A percentile compares a stretch with the other conserved stretches of the same genome.
phyloP scores from a whole-genome alignment of 2,329 filamentous ascomycete species.

The Botrytis pseudocinerea region DNA sequence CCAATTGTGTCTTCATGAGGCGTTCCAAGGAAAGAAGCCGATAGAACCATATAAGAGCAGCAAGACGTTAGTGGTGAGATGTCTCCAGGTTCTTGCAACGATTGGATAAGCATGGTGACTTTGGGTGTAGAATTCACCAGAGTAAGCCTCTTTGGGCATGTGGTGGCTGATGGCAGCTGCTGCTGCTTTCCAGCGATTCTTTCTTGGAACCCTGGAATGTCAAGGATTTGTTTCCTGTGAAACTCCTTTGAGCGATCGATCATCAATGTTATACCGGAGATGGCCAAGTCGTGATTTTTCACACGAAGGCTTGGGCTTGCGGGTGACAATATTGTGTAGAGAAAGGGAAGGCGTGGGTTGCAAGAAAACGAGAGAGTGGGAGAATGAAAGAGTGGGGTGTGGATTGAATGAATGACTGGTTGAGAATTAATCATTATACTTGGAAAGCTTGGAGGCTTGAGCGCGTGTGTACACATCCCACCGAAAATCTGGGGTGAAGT shows the following conservation, averaged over 20 bases:
- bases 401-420: background rate
- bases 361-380: background rate
- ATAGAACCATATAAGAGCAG: constrained; percentile 10
- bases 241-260: constrained; percentile 12
- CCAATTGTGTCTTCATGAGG: constrained; percentile 1
- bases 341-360: background rate
- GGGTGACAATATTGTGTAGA: background rate
- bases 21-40: background rate
- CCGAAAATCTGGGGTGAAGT: background rate
- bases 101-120: background rate
- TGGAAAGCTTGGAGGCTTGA: background rate
- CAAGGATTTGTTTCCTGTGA: background rate
- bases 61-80: constrained; percentile 3
- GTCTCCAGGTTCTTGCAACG: background rate
- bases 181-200: constrained; percentile 10
- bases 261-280: background rate
- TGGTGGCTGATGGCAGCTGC: background rate
- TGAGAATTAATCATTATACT: background rate
- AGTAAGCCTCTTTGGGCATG: background rate
- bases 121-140: background rate
- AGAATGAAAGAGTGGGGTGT: background rate
- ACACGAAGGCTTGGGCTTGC: background rate
- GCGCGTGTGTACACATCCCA: background rate
- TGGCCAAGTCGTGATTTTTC: background rate
- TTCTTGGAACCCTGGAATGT: background rate